Conservation (phyloP, 805 yeast species). For the Metschnikowia koreensis region DNA sequence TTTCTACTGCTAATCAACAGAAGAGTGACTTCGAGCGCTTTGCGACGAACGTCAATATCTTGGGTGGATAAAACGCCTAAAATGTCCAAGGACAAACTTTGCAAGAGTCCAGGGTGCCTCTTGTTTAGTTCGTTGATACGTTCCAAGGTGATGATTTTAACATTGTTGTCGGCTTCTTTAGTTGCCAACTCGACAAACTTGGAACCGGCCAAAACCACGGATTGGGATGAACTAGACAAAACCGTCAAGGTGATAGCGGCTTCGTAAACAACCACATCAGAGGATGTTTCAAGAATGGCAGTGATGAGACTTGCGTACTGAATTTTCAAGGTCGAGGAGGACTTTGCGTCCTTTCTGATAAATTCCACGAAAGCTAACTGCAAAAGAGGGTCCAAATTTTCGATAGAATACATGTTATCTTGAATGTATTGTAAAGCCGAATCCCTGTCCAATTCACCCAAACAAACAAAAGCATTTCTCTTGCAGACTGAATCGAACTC, state of each 20-base stretch:
- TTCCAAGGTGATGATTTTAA: slow-evolving; percentile 87
- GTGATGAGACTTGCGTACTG: slow-evolving; percentile 71
- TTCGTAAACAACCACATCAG: slow-evolving; percentile 80
- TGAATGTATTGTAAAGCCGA: slow-evolving; percentile 81
- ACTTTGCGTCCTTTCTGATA: slow-evolving; percentile 64
- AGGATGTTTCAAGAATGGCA: slow-evolving; percentile 68
- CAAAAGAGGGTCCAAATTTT: slow-evolving; percentile 72
- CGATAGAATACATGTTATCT: slow-evolving; percentile 58
- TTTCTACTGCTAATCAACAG: slow-evolving; percentile 80
- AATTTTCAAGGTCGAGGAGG: slow-evolving; percentile 58
- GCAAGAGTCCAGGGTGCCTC: slow-evolving; percentile 76
- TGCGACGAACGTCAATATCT: slow-evolving; percentile 85
- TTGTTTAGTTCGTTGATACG: slow-evolving; percentile 74
- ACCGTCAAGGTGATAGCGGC: slow-evolving; percentile 78
- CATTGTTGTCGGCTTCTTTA: slow-evolving; percentile 92
- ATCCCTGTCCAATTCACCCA: slow-evolving; percentile 79
- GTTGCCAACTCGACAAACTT: slow-evolving; percentile 86
- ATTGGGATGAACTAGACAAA: slow-evolving; percentile 58
- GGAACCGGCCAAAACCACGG: slow-evolving; percentile 74
- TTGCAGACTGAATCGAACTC: slow-evolving; percentile 94
- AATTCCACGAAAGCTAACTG: slow-evolving; percentile 91
- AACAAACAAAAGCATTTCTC: slow-evolving; percentile 90
- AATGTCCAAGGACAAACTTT: slow-evolving; percentile 81
- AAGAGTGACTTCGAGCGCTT: slow-evolving; percentile 83
- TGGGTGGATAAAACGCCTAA: slow-evolving; percentile 83